Evolutionary conservation across 306 rosid species (phyloP).

Genomic region (Fagus crenata): DNA sequence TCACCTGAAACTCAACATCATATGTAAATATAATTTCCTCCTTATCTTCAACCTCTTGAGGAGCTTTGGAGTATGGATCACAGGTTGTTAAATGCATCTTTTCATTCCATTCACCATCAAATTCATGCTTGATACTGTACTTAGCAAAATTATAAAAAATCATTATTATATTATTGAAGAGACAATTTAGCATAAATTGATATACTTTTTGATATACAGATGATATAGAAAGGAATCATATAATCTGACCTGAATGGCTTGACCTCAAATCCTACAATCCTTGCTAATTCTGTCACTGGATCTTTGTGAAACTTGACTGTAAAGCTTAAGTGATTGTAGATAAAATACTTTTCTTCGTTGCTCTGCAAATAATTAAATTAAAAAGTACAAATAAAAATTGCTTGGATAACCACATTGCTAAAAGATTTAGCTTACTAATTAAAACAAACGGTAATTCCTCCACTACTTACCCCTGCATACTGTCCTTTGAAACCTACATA

Average conservation of each 20-base stretch:
- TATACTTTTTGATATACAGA: not conserved
- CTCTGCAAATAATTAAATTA: constrained; percentile 42
- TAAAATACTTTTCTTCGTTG: constrained; percentile 76
- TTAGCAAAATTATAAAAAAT: constrained; percentile 25
- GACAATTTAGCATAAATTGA: constrained; percentile 1
- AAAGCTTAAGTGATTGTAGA: constrained; percentile 79
- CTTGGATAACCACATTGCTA: constrained; percentile 3
- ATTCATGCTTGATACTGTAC: constrained; percentile 69
- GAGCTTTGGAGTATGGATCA: constrained; percentile 83
- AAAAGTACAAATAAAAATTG: constrained; percentile 15
- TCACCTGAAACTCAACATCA: constrained; percentile 89
- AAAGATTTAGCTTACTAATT: constrained; percentile 10
- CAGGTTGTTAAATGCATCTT: constrained; percentile 65
- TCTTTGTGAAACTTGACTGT: constrained; percentile 75
- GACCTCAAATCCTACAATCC: constrained; percentile 95
- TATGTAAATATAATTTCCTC: constrained; percentile 78
- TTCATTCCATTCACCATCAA: constrained; percentile 70
- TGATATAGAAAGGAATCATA: constrained; percentile 20
- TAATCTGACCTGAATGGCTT: constrained; percentile 69
- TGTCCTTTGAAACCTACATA: constrained; percentile 85
- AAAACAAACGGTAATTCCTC: constrained; percentile 16
- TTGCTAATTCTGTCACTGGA: constrained; percentile 59
- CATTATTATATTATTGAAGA: constrained; percentile 18
- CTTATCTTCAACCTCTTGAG: constrained; percentile 85
- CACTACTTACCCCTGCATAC: constrained; percentile 64